phyloP scores from a whole-genome alignment of 2,329 filamentous ascomycete species.

The Ophiostoma piceae region DNA sequence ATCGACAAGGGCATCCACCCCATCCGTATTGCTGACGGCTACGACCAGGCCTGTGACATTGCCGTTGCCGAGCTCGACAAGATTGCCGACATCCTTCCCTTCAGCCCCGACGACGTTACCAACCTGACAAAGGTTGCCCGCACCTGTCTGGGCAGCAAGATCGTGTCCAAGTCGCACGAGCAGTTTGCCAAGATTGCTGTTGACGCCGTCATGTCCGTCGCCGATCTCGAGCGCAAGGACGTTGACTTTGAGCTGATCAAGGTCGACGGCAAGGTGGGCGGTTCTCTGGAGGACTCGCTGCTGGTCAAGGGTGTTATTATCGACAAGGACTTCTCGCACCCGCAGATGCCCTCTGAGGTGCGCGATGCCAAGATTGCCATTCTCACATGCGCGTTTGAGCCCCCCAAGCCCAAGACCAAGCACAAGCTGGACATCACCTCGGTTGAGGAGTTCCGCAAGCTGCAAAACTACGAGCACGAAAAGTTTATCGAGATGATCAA shows the following conservation, averaged over 20 bases:
- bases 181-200: constrained; percentile 97
- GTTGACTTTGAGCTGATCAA: constrained; percentile 99
- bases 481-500: constrained; percentile 99
- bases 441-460: constrained; percentile 96
- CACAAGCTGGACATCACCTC: constrained; percentile 97
- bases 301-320: constrained; percentile 97
- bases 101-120: constrained; percentile 69
- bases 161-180: constrained; percentile 97
- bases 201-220: constrained; percentile 92
- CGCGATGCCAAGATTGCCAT: constrained; percentile 95
- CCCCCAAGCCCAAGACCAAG: constrained; percentile 99
- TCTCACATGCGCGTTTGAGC: constrained; percentile 95
- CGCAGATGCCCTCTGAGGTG: constrained; percentile 96
- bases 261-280: constrained; percentile 96
- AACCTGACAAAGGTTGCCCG: constrained; percentile 93
- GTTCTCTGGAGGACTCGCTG: constrained; percentile 84
- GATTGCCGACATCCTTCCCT: constrained; percentile 87
- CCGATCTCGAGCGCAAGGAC: constrained; percentile 90
- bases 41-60: constrained; percentile 95
- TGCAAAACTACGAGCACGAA: constrained; percentile 90
- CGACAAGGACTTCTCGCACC: constrained; percentile 99
- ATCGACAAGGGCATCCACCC: constrained; percentile 99
- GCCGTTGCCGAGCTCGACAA: constrained; percentile 86
- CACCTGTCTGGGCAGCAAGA: constrained; percentile 96
- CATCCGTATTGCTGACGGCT: constrained; percentile 96